Conservation (phyloP, 2,329 filamentous ascomycete species). For the Hymenoscyphus albidus region DNA sequence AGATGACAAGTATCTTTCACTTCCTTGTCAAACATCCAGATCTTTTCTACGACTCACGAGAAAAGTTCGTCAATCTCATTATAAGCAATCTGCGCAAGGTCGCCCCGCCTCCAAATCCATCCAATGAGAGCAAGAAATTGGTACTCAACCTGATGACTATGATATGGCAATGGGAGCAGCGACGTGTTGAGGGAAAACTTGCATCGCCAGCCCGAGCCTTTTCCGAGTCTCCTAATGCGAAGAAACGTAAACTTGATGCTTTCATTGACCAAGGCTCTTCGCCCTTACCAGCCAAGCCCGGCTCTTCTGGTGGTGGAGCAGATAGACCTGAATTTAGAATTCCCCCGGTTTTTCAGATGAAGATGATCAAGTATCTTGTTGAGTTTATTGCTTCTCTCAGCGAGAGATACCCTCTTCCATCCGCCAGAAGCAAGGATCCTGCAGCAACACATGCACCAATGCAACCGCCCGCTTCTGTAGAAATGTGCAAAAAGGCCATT, state of each 20-base stretch:
- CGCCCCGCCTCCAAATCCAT: constrained; percentile 75
- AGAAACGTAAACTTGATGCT: constrained; percentile 70
- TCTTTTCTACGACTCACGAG: constrained; percentile 90
- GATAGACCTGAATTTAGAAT: constrained; percentile 66
- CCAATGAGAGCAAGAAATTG: constrained; percentile 86
- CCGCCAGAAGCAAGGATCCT: constrained; percentile 60
- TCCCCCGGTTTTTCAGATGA: constrained; percentile 61
- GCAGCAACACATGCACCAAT: constrained; percentile 42
- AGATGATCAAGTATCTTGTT: constrained; percentile 91
- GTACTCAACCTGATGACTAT: constrained; percentile 86
- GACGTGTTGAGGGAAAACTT: constrained; percentile 62
- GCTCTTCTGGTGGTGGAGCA: constrained; percentile 36
- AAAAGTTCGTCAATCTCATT: constrained; percentile 85
- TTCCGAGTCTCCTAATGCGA: constrained; percentile 68
- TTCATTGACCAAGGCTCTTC: constrained; percentile 45
- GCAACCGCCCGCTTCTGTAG: constrained; percentile 56
- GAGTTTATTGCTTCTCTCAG: constrained; percentile 89
- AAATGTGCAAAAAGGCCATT: constrained; percentile 83
- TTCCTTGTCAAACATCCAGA: constrained; percentile 91
- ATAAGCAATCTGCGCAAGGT: constrained; percentile 88
- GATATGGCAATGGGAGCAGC: constrained; percentile 90
- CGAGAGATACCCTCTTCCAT: constrained; percentile 77
- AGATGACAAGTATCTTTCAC: constrained; percentile 95
- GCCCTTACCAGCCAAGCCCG: constrained; percentile 49
- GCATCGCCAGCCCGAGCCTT: constrained; percentile 40